These are phyloP conservation scores for Fraxinus xanthoxyloides DNA, from an alignment of 305 asterid genomes.

Conservation along the genomic window DNA sequence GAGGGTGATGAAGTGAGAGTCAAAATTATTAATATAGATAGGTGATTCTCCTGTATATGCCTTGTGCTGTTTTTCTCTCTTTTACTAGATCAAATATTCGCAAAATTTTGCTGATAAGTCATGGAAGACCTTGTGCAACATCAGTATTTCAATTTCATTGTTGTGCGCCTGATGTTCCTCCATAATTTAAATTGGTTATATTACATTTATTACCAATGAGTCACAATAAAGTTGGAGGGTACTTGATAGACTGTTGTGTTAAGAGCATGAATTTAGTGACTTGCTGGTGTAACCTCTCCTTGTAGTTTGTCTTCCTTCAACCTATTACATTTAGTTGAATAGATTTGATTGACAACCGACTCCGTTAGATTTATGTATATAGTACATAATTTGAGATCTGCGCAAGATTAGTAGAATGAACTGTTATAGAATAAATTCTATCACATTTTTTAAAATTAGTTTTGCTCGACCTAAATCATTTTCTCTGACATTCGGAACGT, in stretches of 20 bases:
- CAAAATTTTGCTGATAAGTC: background rate
- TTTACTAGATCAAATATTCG: background rate
- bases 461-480: background rate
- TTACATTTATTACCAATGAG: background rate
- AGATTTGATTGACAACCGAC: background rate
- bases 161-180: background rate
- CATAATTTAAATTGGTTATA: background rate
- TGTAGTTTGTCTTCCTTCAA: background rate
- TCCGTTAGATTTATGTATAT: background rate
- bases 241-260: background rate
- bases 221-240: background rate
- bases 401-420: background rate
- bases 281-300: background rate
- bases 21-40: conserved; percentile 64
- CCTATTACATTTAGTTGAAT: background rate
- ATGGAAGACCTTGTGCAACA: background rate
- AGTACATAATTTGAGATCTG: background rate
- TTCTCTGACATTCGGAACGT: conserved; percentile 3
- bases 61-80: background rate
- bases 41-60: conserved; percentile 41
- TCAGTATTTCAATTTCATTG: background rate
- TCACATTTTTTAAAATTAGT: background rate
- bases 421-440: background rate
- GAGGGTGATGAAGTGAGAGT: conserved; percentile 84
- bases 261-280: background rate